phyloP scores from a whole-genome alignment of 1,284 basidiomycete species.

The Vanrija pseudolonga region DNA sequence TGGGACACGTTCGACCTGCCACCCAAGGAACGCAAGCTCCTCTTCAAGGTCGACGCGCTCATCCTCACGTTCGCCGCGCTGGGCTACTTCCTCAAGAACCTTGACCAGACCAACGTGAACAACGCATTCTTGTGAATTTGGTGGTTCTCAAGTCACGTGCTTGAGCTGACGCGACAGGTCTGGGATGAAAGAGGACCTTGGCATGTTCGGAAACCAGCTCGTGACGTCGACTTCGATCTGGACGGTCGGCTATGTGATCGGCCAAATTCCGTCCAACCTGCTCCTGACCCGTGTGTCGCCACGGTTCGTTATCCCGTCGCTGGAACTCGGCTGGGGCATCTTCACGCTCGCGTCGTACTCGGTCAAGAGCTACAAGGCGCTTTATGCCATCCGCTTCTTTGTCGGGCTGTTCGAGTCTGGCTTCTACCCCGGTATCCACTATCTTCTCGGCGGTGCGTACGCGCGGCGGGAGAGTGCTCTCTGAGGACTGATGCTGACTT shows the following conservation, averaged over 20 bases:
- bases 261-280: not conserved
- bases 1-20: constrained; percentile 41
- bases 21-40: constrained; percentile 3
- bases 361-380: constrained; percentile 46
- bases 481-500: no score
- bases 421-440: constrained; percentile 65
- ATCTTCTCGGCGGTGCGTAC: constrained; percentile 57
- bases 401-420: constrained; percentile 69
- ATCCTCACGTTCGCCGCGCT: not conserved
- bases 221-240: not conserved
- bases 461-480: no score
- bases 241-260: constrained; percentile 6
- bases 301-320: not conserved
- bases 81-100: constrained; percentile 2
- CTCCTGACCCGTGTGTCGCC: not conserved
- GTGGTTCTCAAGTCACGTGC: no score
- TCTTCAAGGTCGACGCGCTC: constrained; percentile 4
- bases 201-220: not conserved
- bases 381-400: constrained; percentile 69
- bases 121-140: not conserved
- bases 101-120: not conserved
- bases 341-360: constrained; percentile 15
- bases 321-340: constrained; percentile 9
- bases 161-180: no score
- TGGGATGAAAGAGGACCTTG: constrained; percentile 9